Base-by-base conservation (phyloP, 352 stramenopile species). In the Globisporangium nodosum region DNA sequence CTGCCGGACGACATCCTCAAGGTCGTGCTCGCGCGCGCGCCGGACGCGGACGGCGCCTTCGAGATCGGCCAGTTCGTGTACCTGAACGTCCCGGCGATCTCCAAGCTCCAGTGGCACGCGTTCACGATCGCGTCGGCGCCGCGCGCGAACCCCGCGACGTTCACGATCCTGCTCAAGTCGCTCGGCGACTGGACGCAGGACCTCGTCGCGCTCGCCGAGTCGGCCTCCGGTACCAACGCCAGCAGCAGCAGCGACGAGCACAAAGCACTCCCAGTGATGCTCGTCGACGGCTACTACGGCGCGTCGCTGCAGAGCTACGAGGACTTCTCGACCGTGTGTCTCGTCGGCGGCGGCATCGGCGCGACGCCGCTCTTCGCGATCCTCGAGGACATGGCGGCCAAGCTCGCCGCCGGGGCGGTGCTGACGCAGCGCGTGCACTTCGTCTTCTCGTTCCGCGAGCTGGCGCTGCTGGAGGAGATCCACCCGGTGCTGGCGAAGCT, bases 81-180 rank as follows among this genome's bases (percentile, higher is more conserved):
- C 63, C 37, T 86, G 24, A 79, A 80, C 46, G 72, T 83, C 7
- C 78, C 73, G 0, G 52, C 56, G 27, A 74, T 88, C 47, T 88
- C 76, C 15, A 78, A 71, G 52, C 56, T 81, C 3, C 73, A 88
- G 42, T 88, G 78, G 75, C 78, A 88, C 40, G 65, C 75, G 11
- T 86, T 88, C 58, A 85, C 73, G 0, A 80, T 88, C 56, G 70
- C 71, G 15, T 83, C 78, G 15, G 76, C 78, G 3, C 75, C 78
- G 5, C 60, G 52, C 2, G 56, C 60, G 4, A 78, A 49, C 21
- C 31, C 73, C n/a, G 54, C 48, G 30, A 66, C 69, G 4, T 49
- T 86, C 18, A 86, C 75, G 0, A 65, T 88, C 45, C 58, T 85
- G n/a, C 47, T 73, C 37, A 86, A 86, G 45, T 65, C 69, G 0